Conservation (phyloP, 768 basidiomycete species). For the Collybiopsis luxurians region DNA sequence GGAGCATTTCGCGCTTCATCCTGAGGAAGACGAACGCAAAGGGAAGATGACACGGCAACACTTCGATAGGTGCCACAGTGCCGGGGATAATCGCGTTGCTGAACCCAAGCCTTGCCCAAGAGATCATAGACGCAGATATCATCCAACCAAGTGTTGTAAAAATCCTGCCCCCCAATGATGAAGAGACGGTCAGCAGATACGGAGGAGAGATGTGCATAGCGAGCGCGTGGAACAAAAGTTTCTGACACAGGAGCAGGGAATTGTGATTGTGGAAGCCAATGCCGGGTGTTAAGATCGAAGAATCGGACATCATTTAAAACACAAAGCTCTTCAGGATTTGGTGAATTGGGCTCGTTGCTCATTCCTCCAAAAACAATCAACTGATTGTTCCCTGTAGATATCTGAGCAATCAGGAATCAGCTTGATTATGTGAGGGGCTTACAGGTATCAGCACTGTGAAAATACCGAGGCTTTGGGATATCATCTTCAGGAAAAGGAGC, state of each 20-base stretch:
- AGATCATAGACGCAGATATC: conserved; percentile 92
- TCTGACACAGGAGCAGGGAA: conserved; percentile 38
- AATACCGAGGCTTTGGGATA: conserved; percentile 84
- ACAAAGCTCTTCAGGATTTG: conserved; percentile 75
- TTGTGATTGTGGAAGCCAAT: conserved; percentile 62
- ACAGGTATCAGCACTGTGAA: conserved; percentile 91
- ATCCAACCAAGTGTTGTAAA: conserved; percentile 90
- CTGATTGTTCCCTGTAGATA: conserved; percentile 73
- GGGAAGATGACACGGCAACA: conserved; percentile 77
- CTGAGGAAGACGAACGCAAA: conserved; percentile 66
- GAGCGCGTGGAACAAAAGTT: conserved; percentile 67
- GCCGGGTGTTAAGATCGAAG: conserved; percentile 69
- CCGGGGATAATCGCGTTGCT: conserved; percentile 77
- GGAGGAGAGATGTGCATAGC: conserved; percentile 94
- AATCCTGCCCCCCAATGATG: conserved; percentile 94
- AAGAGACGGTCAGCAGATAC: conserved; percentile 82
- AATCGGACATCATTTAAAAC: conserved; percentile 94
- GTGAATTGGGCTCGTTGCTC: conserved; percentile 73
- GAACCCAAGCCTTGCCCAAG: conserved; percentile 68
- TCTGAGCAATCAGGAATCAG: conserved; percentile 11
- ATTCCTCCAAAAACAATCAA: conserved; percentile 95
- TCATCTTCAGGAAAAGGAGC: conserved; percentile 60
- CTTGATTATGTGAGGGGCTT: conserved; percentile 20
- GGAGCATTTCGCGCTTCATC: conserved; percentile 49
- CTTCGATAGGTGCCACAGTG: conserved; percentile 97